Evolutionary conservation across 2,329 filamentous ascomycete species (phyloP).

Genomic region (Corniculantispora saksenae): DNA sequence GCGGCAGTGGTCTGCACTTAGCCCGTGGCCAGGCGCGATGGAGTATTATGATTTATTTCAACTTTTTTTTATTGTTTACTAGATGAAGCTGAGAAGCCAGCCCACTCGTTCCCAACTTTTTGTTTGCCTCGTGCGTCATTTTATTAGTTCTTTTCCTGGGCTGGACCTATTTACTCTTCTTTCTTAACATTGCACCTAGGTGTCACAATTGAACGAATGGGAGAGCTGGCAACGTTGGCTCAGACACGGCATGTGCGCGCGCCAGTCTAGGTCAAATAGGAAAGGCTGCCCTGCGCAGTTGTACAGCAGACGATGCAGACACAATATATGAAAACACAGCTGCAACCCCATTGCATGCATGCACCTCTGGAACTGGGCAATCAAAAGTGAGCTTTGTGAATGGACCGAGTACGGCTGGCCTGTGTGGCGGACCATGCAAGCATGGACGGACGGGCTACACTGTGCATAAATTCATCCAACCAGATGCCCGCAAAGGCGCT

Average conservation of each 20-base stretch:
- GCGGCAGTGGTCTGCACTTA: not conserved
- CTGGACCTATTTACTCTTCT: constrained; percentile 11
- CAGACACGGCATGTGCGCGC: not conserved
- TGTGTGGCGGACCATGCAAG: no score
- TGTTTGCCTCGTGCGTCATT: constrained; percentile 5
- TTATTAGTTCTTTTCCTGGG: not conserved
- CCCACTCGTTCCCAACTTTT: constrained; percentile 5
- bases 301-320: constrained; percentile 6
- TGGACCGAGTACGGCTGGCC: not conserved
- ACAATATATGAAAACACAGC: constrained; percentile 1
- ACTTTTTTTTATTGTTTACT: constrained; percentile 3
- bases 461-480: not conserved
- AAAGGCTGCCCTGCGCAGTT: not conserved
- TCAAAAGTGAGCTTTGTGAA: not conserved
- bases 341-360: not conserved
- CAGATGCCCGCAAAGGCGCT: no score
- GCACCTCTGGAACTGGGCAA: not conserved
- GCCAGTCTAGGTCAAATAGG: constrained; percentile 6
- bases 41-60: constrained; percentile 11
- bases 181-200: no score
- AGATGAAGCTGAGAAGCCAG: constrained; percentile 13
- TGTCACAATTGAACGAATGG: constrained; percentile 8
- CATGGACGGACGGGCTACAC: no score
- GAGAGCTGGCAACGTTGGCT: not conserved
- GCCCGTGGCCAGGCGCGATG: constrained; percentile 12